Conservation (phyloP, 805 yeast genomes). For the Isabelozyma rhagii region DNA sequence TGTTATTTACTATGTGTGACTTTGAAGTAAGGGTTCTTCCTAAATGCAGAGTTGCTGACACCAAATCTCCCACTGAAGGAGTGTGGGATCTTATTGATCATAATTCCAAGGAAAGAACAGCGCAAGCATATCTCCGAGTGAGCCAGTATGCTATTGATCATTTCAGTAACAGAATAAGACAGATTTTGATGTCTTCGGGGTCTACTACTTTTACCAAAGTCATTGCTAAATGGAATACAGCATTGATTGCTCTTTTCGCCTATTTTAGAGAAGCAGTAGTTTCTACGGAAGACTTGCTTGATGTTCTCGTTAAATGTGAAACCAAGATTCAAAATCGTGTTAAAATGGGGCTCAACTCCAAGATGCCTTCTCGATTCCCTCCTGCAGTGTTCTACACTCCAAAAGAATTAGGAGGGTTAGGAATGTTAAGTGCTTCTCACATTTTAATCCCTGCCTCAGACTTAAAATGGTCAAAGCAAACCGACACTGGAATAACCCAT, state of each 20-base stretch:
- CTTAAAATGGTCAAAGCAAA: conserved; percentile 84
- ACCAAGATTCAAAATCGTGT: conserved; percentile 92
- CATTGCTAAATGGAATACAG: conserved; percentile 95
- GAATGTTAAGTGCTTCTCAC: conserved; percentile 97
- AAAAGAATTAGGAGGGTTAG: conserved; percentile 94
- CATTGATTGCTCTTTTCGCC: conserved; percentile 78
- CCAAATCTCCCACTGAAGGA: conserved; percentile 65
- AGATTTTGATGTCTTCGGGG: conserved; percentile 91
- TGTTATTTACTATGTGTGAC: conserved; percentile 89
- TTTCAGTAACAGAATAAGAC: conserved; percentile 82
- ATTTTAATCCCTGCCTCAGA: conserved; percentile 93
- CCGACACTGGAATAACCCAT: conserved; percentile 92
- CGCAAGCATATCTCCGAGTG: conserved; percentile 82
- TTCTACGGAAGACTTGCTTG: conserved; percentile 73
- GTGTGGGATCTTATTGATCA: conserved; percentile 85
- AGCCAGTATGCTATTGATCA: conserved; percentile 70
- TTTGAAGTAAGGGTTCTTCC: conserved; percentile 91
- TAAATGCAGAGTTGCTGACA: conserved; percentile 54
- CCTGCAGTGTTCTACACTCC: conserved; percentile 99
- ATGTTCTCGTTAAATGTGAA: conserved; percentile 83
- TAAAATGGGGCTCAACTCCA: conserved; percentile 91
- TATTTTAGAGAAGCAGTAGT: conserved; percentile 93
- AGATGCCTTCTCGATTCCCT: conserved; percentile 98
- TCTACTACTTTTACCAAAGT: conserved; percentile 92
- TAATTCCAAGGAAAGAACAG: conserved; percentile 76